A percentile compares a stretch with the other conserved stretches of the same genome.
These are phyloP conservation scores for Scheffersomyces ergatensis DNA, from an alignment of 805 yeast genomes.

Conservation along the genomic window DNA sequence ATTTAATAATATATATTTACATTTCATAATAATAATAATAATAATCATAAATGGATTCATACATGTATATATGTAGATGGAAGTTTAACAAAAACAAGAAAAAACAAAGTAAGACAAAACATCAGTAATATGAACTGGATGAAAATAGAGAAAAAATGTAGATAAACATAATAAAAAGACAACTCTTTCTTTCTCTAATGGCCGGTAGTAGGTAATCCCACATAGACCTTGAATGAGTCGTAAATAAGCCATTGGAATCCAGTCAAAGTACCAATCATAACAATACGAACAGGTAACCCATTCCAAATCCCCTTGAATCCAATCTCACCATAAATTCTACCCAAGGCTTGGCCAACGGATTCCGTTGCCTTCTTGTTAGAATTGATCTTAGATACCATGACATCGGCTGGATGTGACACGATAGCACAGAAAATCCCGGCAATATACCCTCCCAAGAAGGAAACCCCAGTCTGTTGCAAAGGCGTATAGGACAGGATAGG, in stretches of 20 bases:
- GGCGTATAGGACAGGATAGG: conserved; percentile 69
- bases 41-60: too few relatives aligned
- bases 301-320: conserved; percentile 94
- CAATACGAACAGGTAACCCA: conserved; percentile 89
- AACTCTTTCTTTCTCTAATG: too few relatives aligned
- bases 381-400: conserved; percentile 92
- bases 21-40: too few relatives aligned
- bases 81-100: too few relatives aligned
- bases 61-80: too few relatives aligned
- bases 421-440: conserved; percentile 97
- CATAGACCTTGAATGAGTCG: conserved; percentile 92
- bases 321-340: conserved; percentile 74
- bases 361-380: conserved; percentile 66
- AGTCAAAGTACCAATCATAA: conserved; percentile 96
- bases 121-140: too few relatives aligned
- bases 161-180: too few relatives aligned
- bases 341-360: conserved; percentile 61
- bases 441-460: conserved; percentile 92
- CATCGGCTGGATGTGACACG: conserved; percentile 99
- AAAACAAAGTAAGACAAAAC: too few relatives aligned
- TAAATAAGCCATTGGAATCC: conserved; percentile 97
- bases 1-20: too few relatives aligned
- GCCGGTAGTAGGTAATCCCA: conserved; percentile 96
- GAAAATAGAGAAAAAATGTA: too few relatives aligned
- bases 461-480: conserved; percentile 86